phyloP scores from a whole-genome alignment of 2,329 filamentous ascomycete species.

The Fusarium siculi region DNA sequence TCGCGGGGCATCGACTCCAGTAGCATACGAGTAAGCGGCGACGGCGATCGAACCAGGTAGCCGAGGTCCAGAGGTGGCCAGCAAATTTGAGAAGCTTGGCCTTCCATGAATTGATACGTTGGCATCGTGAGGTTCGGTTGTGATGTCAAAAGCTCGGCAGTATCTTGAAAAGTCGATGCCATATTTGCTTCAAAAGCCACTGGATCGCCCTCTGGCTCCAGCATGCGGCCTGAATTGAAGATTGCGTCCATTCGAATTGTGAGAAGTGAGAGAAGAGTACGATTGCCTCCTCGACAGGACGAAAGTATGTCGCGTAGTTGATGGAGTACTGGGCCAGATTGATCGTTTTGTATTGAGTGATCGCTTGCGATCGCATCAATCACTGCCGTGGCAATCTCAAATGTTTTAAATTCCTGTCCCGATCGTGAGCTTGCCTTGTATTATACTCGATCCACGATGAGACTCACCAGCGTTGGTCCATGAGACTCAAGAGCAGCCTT shows the following conservation, averaged over 20 bases:
- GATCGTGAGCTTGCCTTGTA: too few species aligned
- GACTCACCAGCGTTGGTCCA: slow-evolving; percentile 57
- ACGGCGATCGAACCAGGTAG: slow-evolving; percentile 41
- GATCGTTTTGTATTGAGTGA: slow-evolving; percentile 34
- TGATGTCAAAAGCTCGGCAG: slow-evolving; percentile 25
- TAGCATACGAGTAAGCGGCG: slow-evolving; percentile 43
- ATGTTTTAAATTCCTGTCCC: slow-evolving; percentile 55
- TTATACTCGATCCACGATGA: too few species aligned
- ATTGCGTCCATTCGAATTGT: slow-evolving; percentile 44
- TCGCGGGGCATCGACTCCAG: slow-evolving; percentile 42
- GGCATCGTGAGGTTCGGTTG: slow-evolving; percentile 37
- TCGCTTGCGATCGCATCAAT: slow-evolving; percentile 52
- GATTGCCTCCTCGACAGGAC: slow-evolving; percentile 56
- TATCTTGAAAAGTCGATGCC: slow-evolving; percentile 24
- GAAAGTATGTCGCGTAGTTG: slow-evolving; percentile 54
- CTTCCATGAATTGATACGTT: slow-evolving; percentile 44
- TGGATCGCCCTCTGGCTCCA: slow-evolving; percentile 12
- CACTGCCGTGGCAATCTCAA: slow-evolving; percentile 58
- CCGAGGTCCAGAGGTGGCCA: slow-evolving; percentile 43
- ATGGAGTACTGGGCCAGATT: slow-evolving; percentile 50
- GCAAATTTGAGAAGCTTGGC: slow-evolving; percentile 40
- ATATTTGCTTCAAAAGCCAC: slow-evolving; percentile 23
- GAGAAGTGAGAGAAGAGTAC: slow-evolving; percentile 51
- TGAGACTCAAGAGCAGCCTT: slow-evolving; percentile 60
- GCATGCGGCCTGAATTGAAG: slow-evolving; percentile 30